Evolutionary conservation across 331 rosid species (phyloP).

Genomic region (Acacia pycnantha): DNA sequence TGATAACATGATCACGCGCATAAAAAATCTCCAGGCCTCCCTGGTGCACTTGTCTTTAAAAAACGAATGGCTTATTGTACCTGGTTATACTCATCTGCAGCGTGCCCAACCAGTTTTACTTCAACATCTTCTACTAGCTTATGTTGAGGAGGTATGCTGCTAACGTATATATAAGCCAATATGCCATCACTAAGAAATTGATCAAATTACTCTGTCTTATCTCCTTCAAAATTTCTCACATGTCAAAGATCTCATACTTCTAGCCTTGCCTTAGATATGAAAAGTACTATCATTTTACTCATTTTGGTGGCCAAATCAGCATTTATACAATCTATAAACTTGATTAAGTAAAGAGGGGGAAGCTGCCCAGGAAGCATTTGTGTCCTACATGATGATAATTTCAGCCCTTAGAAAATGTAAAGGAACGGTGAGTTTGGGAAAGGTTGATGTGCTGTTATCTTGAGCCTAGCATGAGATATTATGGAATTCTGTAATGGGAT

Average conservation of each 20-base stretch:
- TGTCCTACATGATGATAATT: neutral
- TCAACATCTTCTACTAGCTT: slow-evolving; percentile 82
- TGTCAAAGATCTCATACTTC: neutral
- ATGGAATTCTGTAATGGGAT: neutral
- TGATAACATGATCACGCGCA: slow-evolving; percentile 51
- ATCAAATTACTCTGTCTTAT: neutral
- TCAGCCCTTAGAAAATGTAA: neutral
- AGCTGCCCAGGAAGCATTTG: neutral
- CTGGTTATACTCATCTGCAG: slow-evolving; percentile 92
- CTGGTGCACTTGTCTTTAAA: slow-evolving; percentile 58
- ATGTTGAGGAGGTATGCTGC: slow-evolving; percentile 81
- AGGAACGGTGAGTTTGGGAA: neutral
- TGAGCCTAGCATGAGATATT: neutral
- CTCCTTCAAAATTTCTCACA: neutral
- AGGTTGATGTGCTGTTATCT: neutral
- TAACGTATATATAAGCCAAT: neutral
- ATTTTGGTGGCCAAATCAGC: neutral
- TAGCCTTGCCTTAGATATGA: neutral
- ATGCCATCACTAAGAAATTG: neutral
- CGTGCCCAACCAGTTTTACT: slow-evolving; percentile 90
- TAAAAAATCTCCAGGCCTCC: slow-evolving; percentile 68
- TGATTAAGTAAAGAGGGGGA: neutral
- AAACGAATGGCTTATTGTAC: slow-evolving; percentile 76
- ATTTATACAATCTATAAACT: neutral
- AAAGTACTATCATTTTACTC: neutral